These are phyloP conservation scores for Nemania sp. DNA, from an alignment of 2,329 filamentous ascomycete genomes.

Conservation along the genomic window DNA sequence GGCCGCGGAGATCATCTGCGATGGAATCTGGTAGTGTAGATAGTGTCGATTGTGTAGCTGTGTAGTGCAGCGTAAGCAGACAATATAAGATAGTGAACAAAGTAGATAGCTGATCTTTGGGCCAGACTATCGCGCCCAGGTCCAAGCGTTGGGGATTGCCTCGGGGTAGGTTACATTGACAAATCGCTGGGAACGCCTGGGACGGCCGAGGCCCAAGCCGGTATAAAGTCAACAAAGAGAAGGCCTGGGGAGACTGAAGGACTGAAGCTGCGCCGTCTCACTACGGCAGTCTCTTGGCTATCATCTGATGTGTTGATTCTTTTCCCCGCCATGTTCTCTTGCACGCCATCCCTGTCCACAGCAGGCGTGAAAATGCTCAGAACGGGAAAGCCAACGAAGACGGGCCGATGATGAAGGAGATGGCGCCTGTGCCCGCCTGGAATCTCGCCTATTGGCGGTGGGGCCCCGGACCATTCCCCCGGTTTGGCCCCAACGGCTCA, in stretches of 20 bases:
- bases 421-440: slow-evolving; percentile 14
- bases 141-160: not conserved
- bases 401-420: slow-evolving; percentile 20
- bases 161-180: slow-evolving; percentile 20
- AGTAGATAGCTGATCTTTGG: no score
- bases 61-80: no score
- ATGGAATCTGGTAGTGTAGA: no score
- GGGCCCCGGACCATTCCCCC: not conserved
- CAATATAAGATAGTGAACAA: no score
- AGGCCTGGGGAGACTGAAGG: not conserved
- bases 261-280: not conserved
- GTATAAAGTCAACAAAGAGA: not conserved
- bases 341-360: not conserved
- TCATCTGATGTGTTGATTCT: slow-evolving; percentile 9
- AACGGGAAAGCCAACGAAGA: slow-evolving; percentile 21
- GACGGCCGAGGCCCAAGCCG: not conserved
- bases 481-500: slow-evolving; percentile 8
- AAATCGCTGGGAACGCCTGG: slow-evolving; percentile 1
- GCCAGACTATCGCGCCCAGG: no score
- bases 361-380: not conserved
- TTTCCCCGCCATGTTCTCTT: not conserved
- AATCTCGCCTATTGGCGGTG: slow-evolving; percentile 13
- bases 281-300: not conserved
- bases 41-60: no score
- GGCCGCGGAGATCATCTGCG: no score